Evolutionary conservation across 371 early-diverging fungal species (phyloP), one percentile per base, ranked within the genome.

Genomic region (Mycotypha africana): DNA sequence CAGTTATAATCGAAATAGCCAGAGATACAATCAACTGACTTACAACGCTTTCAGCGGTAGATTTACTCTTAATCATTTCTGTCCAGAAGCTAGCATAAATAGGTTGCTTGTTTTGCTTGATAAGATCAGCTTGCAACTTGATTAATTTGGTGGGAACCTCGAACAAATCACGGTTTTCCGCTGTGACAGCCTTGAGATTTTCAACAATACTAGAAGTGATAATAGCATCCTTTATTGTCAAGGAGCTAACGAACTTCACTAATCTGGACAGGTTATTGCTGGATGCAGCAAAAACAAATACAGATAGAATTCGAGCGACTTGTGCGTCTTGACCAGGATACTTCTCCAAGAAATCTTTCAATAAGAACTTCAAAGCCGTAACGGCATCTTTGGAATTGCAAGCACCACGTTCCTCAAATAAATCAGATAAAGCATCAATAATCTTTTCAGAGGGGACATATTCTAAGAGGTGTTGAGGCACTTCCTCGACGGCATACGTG

Each of bases 401-500:
- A 2, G 67, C 64, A 42, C 53, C 53, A 22, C 47, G 57, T 38
- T 55, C 64, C 21, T 59, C 45, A 4, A 70, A 51, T 34, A 66
- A 51, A 5, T 28, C 23, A 5, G 46, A 33, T 17, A 68, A 42
- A 16, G 68, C 42, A 5, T 52, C 41, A 7, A 67, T 49, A 16
- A 85, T 58, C 30, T 62, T 75, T 6, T 62, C 40, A 10, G 61
- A 40, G 25, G 67, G 46, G 1, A 67, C 65, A 49, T 56, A 39
- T 7, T 60, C 51, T 16, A 74, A 37, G 0, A 74, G 38, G 10
- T 60, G 56, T 9, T 62, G 35, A 37, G 70, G 66, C 2, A 65
- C 60, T 20, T 70, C 64, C 12, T 53, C 49, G 21, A 74, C 25
- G 15, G 47, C 57, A 37, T 65, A 74, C 0, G 43, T 32, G 17